Base-by-base conservation (phyloP, 1,139 yeast species). In the Yamadazyma oceani region DNA sequence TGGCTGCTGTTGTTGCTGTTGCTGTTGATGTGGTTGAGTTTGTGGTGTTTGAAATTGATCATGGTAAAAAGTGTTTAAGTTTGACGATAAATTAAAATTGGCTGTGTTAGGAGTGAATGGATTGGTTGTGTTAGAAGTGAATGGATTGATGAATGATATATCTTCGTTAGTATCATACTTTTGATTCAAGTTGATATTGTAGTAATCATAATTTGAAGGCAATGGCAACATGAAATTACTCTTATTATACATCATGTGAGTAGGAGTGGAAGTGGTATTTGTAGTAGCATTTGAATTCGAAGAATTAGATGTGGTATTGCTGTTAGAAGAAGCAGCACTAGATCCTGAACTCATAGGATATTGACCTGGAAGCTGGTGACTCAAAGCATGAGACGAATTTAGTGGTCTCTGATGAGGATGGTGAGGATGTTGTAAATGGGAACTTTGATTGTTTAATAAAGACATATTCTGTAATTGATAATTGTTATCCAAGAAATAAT, bases 401-500 rank as follows among this genome's bases (percentile, higher is more conserved):
- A 26, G 4, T 4, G 33, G 21, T 12, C 23, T 32, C 9, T 15
- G 37, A 12, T 24, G 21, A 7, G n/a, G 15, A 16, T 35, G 39
- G n/a, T 27, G 13, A 25, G 37, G 41, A 17, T 12, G 26, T 28
- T 36, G 36, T 9, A 34, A 27, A 15, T 36, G 41, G 7, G 31
- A 29, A 21, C 39, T 33, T 15, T 35, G 35, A 4, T 34, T 31
- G 14, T 57, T 60, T 36, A 65, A 50, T 19, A 54, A 44, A 2
- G 63, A 54, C 72, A 69, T 66, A 38, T 66, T 66, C 46, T 67
- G 75, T 31, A 69, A 58, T 48, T 69, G 76, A 43, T 67, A 70
- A 41, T 66, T 68, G 17, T 62, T 66, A 46, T 76, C 78, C 54
- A 76, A 63, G 28, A 70, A 73, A 50, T 73, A 76, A 45, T 65